Base-by-base conservation (phyloP, 2,329 filamentous ascomycete species). In the Alternaria triticimaculans region DNA sequence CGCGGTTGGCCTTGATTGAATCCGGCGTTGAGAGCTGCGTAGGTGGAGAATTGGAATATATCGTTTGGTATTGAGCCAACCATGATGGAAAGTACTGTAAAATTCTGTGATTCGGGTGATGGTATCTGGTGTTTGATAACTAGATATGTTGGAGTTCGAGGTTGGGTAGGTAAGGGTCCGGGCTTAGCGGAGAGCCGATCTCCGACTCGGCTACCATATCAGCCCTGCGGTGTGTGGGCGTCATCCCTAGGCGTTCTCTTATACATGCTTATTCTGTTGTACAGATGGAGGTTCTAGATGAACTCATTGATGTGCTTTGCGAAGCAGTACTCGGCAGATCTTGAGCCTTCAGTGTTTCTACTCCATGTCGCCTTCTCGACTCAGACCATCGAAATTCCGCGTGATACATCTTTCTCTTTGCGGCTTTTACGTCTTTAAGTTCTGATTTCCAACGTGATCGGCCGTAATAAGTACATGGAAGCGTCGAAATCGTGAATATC, bases 11-110 rank as follows among this genome's bases (percentile, higher is more conserved):
- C 73, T 33, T 64, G 72, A 37, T 71, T 76, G 53, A 82, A 79
- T 14, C 80, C 80, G 14, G 76, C 72, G 11, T 74, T 72, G 57
- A 78, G 75, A 21, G 81, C 82, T 11, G 78, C 72, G 28, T 69
- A 70, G 21, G 81, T 78, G 30, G 80, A 82, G 73, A 79, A 83
- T 62, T 83, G 82, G 66, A 81, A 83, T 65, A 83, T 80, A 67
- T 83, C 82, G 73, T 83, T 83, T 37, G 82, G 81, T 25, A 81
- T 80, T 25, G 79, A 78, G 58, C 70, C 73, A 49, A 76, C 74
- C 80, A 82, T 81, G 25, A 43, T 72, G 41, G 11, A 20, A 23
- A 30, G 6, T 49, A n/a, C 23, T 46, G 14, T 50, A 9, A 14
- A 10, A 8, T 7, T 44, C 12, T 60, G 23, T 30, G 43, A 28